Conservation (phyloP, 306 rosid genomes). For the Canavalia ensiformis region DNA sequence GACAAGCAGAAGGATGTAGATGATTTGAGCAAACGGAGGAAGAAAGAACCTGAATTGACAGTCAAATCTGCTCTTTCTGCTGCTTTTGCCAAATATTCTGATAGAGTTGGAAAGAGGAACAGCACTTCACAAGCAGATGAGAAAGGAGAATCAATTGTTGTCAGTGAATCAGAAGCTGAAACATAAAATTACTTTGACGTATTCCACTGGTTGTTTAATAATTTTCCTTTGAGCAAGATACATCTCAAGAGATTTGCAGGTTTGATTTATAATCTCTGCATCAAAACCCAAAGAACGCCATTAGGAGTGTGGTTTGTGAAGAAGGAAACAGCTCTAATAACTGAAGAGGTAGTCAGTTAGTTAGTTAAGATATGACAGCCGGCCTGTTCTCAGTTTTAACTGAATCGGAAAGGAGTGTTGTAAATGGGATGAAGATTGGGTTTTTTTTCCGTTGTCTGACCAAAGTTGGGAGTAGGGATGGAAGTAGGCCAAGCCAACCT, state of each 20-base stretch:
- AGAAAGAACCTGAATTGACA: constrained; percentile 70
- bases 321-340: constrained; percentile 15
- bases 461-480: neutral
- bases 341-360: constrained; percentile 9
- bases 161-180: constrained; percentile 45
- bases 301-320: neutral
- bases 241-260: constrained; percentile 24
- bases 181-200: constrained; percentile 25
- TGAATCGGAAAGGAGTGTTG: constrained; percentile 16
- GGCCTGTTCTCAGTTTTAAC: constrained; percentile 40
- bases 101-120: constrained; percentile 60
- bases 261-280: neutral
- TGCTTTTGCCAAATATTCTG: constrained; percentile 83
- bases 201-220: constrained; percentile 6
- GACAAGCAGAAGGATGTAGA: constrained; percentile 54
- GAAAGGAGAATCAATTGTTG: constrained; percentile 54
- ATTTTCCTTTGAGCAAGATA: constrained; percentile 15
- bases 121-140: constrained; percentile 56
- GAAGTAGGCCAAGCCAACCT: too few species aligned
- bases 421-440: neutral
- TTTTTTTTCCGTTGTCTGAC: constrained; percentile 4
- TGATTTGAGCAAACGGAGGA: constrained; percentile 54
- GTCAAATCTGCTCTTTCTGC: constrained; percentile 85
- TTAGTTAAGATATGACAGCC: constrained; percentile 19
- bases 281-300: neutral